phyloP scores from a whole-genome alignment of 2,329 filamentous ascomycete species.

The Curvularia sp. region DNA sequence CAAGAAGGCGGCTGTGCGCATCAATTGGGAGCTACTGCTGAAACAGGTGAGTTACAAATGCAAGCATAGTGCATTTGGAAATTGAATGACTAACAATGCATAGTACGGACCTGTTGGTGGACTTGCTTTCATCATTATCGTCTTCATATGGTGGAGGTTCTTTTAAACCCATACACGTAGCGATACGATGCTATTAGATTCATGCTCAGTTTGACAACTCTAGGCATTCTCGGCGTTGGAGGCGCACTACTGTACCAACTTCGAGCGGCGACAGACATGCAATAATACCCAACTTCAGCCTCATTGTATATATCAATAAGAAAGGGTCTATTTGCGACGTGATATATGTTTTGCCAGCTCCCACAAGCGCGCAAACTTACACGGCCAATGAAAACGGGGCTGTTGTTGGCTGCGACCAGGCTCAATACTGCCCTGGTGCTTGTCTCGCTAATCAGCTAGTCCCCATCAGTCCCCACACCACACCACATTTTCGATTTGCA shows the following conservation, averaged over 20 bases:
- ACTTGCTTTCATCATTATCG: conserved; percentile 79
- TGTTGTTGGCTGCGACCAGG: conserved; percentile 4
- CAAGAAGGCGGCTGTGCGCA: conserved; percentile 86
- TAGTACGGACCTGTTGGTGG: conserved; percentile 88
- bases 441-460: conserved; percentile 14
- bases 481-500: conserved; percentile 12
- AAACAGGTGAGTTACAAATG: conserved; percentile 70
- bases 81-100: conserved; percentile 22
- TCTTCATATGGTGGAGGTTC: conserved; percentile 93
- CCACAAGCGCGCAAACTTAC: background rate
- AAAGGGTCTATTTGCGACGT: background rate
- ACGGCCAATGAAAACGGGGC: background rate
- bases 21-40: conserved; percentile 96
- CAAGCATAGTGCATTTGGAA: background rate
- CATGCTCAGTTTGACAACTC: background rate
- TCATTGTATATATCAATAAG: conserved; percentile 10
- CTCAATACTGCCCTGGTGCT: conserved; percentile 4
- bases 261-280: conserved; percentile 11
- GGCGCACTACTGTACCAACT: conserved; percentile 11
- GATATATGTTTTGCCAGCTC: background rate
- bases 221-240: conserved; percentile 18
- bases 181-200: conserved; percentile 1
- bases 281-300: conserved; percentile 30
- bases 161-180: conserved; percentile 62
- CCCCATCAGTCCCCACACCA: conserved; percentile 13